phyloP scores from a whole-genome alignment of 2,329 filamentous ascomycete genomes.

The Triangularia verruculosa region DNA sequence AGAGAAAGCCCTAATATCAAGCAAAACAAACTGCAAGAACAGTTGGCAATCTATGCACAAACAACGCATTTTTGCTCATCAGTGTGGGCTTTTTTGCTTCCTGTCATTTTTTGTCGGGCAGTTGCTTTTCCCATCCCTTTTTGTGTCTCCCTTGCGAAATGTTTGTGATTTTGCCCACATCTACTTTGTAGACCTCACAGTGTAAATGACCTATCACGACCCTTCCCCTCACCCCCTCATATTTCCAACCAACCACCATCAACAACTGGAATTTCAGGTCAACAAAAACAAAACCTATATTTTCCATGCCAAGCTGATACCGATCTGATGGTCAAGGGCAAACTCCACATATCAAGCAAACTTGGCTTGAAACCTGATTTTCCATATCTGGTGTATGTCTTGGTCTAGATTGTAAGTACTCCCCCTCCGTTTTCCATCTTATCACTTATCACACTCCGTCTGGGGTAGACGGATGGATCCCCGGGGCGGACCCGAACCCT shows the following conservation, averaged over 20 bases:
- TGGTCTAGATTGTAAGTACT: neutral
- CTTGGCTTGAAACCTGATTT: neutral
- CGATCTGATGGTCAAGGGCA: neutral
- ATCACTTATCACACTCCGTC: neutral
- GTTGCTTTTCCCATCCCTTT: neutral
- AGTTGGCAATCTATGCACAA: neutral
- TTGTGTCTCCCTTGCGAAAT: neutral
- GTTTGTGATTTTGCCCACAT: neutral
- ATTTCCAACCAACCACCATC: neutral
- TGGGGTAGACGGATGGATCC: neutral
- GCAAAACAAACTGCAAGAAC: neutral
- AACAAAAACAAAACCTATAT: neutral
- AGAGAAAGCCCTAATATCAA: neutral
- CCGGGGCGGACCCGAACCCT: neutral
- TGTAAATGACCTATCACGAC: neutral
- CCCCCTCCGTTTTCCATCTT: neutral
- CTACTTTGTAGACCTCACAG: neutral
- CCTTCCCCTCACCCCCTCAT: neutral
- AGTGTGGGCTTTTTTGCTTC: neutral
- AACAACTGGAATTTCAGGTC: neutral
- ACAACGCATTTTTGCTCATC: neutral
- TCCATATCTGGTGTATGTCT: neutral
- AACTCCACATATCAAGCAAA: neutral
- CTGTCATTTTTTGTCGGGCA: neutral
- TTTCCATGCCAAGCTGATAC: neutral